These are phyloP conservation scores for Trypanosoma scelopori DNA, from an alignment of 208 protist genomes.

Conservation along the genomic window DNA sequence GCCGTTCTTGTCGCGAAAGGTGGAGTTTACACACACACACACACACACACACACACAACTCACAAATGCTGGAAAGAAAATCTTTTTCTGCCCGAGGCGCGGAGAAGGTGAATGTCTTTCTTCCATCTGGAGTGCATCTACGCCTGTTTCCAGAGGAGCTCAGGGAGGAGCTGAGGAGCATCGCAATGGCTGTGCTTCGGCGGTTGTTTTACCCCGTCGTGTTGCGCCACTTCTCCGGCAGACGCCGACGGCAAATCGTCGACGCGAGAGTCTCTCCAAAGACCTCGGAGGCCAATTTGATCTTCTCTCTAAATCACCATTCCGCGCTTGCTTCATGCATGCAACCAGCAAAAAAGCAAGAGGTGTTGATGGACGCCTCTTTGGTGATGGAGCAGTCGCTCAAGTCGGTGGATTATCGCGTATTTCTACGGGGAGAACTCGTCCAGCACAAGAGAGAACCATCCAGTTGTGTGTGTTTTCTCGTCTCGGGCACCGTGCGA, in stretches of 20 bases:
- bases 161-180: conserved; percentile 40
- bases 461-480: conserved; percentile 56
- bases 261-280: conserved; percentile 13
- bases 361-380: neutral
- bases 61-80: too few species aligned
- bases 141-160: conserved; percentile 25
- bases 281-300: conserved; percentile 31
- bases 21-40: too few species aligned
- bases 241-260: conserved; percentile 25
- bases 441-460: conserved; percentile 72
- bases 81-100: neutral
- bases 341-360: neutral
- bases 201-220: conserved; percentile 47
- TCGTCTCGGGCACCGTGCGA: conserved; percentile 47
- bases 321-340: conserved; percentile 33
- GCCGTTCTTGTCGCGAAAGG: too few species aligned
- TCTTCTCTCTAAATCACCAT: conserved; percentile 30
- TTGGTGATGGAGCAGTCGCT: neutral
- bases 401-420: conserved; percentile 9
- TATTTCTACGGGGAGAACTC: conserved; percentile 50
- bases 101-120: neutral
- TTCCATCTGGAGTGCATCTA: conserved; percentile 26
- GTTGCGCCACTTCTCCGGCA: conserved; percentile 21
- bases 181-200: conserved; percentile 48
- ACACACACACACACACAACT: too few species aligned